Evolutionary conservation across 768 basidiomycete genomes (phyloP), one percentile per base, ranked within the genome.

Genomic region (Podaxis sp.): DNA sequence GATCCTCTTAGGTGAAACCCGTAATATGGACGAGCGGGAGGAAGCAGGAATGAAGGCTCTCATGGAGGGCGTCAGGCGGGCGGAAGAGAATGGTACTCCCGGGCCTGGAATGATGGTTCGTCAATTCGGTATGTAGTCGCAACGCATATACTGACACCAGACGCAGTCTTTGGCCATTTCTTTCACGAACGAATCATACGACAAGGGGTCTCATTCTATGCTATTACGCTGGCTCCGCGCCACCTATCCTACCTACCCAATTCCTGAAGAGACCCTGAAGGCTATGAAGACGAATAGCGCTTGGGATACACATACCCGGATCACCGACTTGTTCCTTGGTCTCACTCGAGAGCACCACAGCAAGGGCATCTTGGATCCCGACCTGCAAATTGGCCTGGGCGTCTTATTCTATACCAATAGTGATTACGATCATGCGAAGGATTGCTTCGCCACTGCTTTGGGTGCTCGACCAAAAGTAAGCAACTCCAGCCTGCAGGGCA

Each of bases 131-230:
- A 3, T n/a, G 47, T 29, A 24, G 17, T 13, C 17, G 22, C 29
- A 24, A 33, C 15, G 53, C 55, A 55, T 63, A 53, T 38, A 63
- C 69, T 70, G 27, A 71, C 36, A 38, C 22, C 12, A 8, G 55
- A 27, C 19, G 43, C 68, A 98, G 96, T 94, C 94, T 5, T 84
- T 98, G 37, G 95, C 96, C 1, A 94, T 98, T 65, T 94, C 94
- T 8, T 98, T 93, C 73, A 96, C 96, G 36, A 99, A 98, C 69
- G 96, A 98, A 75, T 85, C 86, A 0, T 90, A 88, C 67, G 96
- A 98, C 68, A 82, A 90, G 11, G 95, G 88, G 6, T 90, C 96
- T 2, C 86, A 96, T 70, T 77, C 87, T 0, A 92, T 89, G 79
- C 83, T 99, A 15, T 83, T 96, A 54, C 89, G 89, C 36, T 98